Conservation (phyloP, 148 eudicot genomes). For the Salicornia ramosissima region DNA sequence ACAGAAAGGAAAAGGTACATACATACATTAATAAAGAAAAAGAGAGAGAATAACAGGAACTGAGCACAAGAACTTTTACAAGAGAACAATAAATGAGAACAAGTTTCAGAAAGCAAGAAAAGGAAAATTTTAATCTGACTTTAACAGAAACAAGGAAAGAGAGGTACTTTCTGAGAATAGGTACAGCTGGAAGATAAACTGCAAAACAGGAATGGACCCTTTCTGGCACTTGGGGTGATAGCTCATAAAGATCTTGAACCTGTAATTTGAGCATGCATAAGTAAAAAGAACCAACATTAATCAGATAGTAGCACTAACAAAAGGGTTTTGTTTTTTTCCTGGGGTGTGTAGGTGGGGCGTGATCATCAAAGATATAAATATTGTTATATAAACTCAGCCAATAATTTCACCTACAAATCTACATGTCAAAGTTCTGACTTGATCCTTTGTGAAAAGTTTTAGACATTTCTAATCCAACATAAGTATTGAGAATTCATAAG, state of each 20-base stretch:
- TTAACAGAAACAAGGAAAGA: slow-evolving; percentile 9
- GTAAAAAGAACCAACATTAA: not conserved
- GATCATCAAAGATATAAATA: too few species aligned
- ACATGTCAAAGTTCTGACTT: too few species aligned
- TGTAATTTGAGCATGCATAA: slow-evolving; percentile 27
- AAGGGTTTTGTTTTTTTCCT: not conserved
- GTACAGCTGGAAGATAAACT: slow-evolving; percentile 66
- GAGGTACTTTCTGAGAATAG: slow-evolving; percentile 69
- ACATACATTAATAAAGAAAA: not conserved
- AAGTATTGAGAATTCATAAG: too few species aligned
- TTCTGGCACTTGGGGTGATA: slow-evolving; percentile 50
- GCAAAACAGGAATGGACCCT: slow-evolving; percentile 68
- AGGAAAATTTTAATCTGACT: not conserved
- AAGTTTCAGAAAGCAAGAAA: not conserved
- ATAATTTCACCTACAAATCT: too few species aligned
- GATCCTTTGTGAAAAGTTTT: too few species aligned
- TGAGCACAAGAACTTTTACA: not conserved
- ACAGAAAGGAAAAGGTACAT: not conserved
- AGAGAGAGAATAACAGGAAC: not conserved
- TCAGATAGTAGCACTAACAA: slow-evolving; percentile 6
- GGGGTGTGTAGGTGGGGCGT: too few species aligned
- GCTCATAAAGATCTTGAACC: slow-evolving; percentile 59
- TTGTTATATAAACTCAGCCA: too few species aligned
- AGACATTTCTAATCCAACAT: too few species aligned
- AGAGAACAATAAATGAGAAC: not conserved